Evolutionary conservation across 441 rosid genomes (phyloP).

Genomic region (Eruca vesicaria): DNA sequence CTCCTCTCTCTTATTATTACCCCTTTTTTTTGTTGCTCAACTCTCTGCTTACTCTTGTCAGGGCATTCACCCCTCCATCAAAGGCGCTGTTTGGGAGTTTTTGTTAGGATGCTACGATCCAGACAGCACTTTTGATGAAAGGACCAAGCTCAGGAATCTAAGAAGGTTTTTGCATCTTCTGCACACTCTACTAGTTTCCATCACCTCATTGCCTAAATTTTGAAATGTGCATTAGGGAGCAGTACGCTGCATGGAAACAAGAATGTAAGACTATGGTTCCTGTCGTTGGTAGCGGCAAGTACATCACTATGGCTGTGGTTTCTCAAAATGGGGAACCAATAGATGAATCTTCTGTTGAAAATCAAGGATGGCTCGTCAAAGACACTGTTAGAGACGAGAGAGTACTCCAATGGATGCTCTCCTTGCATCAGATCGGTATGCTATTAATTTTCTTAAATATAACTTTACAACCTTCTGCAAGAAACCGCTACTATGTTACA

Average conservation of each 20-base stretch:
- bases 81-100: slow-evolving; percentile 93
- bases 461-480: neutral
- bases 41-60: slow-evolving; percentile 28
- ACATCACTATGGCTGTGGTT: slow-evolving; percentile 53
- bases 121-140: slow-evolving; percentile 70
- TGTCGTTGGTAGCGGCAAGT: slow-evolving; percentile 67
- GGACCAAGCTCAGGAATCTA: slow-evolving; percentile 55
- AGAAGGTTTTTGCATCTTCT: slow-evolving; percentile 51
- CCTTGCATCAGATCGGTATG: slow-evolving; percentile 80
- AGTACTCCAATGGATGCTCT: slow-evolving; percentile 73
- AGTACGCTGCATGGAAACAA: slow-evolving; percentile 66
- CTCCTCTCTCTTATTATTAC: neutral
- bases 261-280: slow-evolving; percentile 79
- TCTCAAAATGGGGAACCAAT: slow-evolving; percentile 61
- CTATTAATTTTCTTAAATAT: too few relatives aligned
- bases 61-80: slow-evolving; percentile 95
- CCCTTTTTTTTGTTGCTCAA: neutral
- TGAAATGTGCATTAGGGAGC: slow-evolving; percentile 52
- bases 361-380: slow-evolving; percentile 36
- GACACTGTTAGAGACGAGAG: slow-evolving; percentile 50
- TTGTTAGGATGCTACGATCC: slow-evolving; percentile 93
- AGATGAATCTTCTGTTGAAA: slow-evolving; percentile 35
- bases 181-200: neutral
- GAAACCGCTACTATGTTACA: neutral
- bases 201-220: slow-evolving; percentile 23